phyloP scores from a whole-genome alignment of 2,329 filamentous ascomycete genomes.

The Oidium heveae region DNA sequence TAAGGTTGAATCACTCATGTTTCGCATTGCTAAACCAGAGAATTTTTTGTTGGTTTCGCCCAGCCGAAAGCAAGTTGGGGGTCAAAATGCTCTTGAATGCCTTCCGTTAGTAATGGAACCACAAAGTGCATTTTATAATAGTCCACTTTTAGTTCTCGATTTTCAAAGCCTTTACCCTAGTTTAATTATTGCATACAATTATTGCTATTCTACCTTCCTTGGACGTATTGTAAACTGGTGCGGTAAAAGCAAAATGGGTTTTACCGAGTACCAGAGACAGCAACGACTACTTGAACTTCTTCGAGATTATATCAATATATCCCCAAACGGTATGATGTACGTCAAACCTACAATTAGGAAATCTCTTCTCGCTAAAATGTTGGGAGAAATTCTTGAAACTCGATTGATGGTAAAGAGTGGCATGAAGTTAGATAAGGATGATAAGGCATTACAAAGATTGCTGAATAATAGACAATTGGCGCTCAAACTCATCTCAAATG shows the following conservation, averaged over 20 bases:
- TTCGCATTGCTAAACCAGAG: conserved; percentile 90
- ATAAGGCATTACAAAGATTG: conserved; percentile 61
- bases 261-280: conserved; percentile 62
- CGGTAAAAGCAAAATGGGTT: conserved; percentile 86
- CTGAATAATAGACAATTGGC: conserved; percentile 86
- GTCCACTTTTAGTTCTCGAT: conserved; percentile 71
- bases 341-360: conserved; percentile 64
- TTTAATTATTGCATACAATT: conserved; percentile 98
- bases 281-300: conserved; percentile 50
- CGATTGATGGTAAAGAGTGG: conserved; percentile 93
- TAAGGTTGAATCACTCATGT: conserved; percentile 98
- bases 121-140: conserved; percentile 79
- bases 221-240: conserved; percentile 70
- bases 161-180: conserved; percentile 94
- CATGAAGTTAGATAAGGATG: conserved; percentile 82
- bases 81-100: conserved; percentile 85
- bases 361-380: conserved; percentile 84
- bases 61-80: conserved; percentile 71
- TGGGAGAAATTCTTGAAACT: conserved; percentile 85
- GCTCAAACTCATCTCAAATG: conserved; percentile 90
- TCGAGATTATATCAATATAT: conserved; percentile 68
- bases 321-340: conserved; percentile 95
- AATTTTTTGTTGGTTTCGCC: conserved; percentile 81
- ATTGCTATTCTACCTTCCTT: conserved; percentile 92
- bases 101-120: conserved; percentile 93